phyloP scores from a whole-genome alignment of 1,139 yeast species.

The Candida sojae region DNA sequence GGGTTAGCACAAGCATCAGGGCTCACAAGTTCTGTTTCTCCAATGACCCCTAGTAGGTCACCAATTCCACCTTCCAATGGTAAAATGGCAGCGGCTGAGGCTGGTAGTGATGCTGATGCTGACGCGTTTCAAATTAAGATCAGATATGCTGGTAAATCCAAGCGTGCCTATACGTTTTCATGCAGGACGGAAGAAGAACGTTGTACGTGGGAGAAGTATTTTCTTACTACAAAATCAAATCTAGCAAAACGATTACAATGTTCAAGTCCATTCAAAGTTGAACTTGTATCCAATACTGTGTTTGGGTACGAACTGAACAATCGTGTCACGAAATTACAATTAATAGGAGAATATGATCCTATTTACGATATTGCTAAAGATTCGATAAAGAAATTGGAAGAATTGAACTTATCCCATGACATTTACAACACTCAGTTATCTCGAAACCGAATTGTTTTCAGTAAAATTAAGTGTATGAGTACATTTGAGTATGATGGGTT shows the following conservation, averaged over 20 bases:
- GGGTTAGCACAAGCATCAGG: background rate
- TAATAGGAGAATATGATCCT: constrained; percentile 65
- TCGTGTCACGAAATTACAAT: constrained; percentile 58
- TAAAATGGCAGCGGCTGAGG: constrained; percentile 7
- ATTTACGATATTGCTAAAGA: constrained; percentile 40
- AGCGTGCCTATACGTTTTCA: constrained; percentile 54
- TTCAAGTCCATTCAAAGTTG: constrained; percentile 57
- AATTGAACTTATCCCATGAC: constrained; percentile 29
- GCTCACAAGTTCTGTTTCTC: constrained; percentile 9
- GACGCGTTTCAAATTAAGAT: constrained; percentile 39
- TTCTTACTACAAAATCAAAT: constrained; percentile 56
- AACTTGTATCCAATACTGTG: constrained; percentile 56
- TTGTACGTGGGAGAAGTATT: constrained; percentile 58
- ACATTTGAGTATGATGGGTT: constrained; percentile 28
- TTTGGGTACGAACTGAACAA: constrained; percentile 65
- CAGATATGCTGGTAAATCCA: constrained; percentile 48
- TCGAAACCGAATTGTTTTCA: constrained; percentile 26
- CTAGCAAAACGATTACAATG: constrained; percentile 46
- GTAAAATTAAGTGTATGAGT: constrained; percentile 29
- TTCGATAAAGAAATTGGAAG: constrained; percentile 21
- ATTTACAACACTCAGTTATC: constrained; percentile 25
- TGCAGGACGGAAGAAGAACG: constrained; percentile 58
- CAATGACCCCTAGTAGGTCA: constrained; percentile 22
- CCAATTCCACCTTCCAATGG: constrained; percentile 19
- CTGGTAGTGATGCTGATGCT: constrained; percentile 37